Base-by-base conservation (phyloP, 2,329 filamentous ascomycete species). In the Triangularia verruculosa region DNA sequence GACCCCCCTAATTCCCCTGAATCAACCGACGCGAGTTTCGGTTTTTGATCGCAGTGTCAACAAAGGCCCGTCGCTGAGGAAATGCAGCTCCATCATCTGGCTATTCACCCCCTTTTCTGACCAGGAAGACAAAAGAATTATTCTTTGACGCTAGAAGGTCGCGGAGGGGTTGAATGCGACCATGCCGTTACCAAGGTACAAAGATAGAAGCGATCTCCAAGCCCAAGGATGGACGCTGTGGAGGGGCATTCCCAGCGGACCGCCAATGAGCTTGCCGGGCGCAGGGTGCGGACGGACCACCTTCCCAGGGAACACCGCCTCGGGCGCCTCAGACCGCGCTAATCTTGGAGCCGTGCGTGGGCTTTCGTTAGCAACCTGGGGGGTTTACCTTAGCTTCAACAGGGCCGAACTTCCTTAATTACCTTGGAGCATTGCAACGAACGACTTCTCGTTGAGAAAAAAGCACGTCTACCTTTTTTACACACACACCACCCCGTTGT, bases 241-340 rank as follows among this genome's bases (percentile, higher is more conserved):
- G 65, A 64, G 62, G 65, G 62, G 62, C 60, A 66, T 51, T 24
- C 47, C 47, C 47, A 24, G 47, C 24, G 8, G 47, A 13, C 11
- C 51, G 34, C 8, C 12, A 52, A 32, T 22, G 25, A 27, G 43
- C 58, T 61, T 59, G 61, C 57, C 55, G 6, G 28, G 39, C 28
- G 60, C 47, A 43, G 51, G 60, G 57, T n/a, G 52, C 57, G 63
- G 54, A 59, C 53, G 59, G 62, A 20, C 59, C 56, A 60, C 32
- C 28, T 59, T 59, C 64, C 61, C 43, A 61, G 28, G 34, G 22
- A 54, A 28, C 51, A 28, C 51, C 51, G 17, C 51, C 22, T 24
- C 51, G 22, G 25, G 22, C 51, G 51, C 51, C 25, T 54, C 51
- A 54, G 51, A 57, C 28, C 17, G 22, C 27, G 57, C 52, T 32